These are phyloP conservation scores for Neurospora sp. DNA, from an alignment of 495 filamentous ascomycete species.

Conservation along the genomic window DNA sequence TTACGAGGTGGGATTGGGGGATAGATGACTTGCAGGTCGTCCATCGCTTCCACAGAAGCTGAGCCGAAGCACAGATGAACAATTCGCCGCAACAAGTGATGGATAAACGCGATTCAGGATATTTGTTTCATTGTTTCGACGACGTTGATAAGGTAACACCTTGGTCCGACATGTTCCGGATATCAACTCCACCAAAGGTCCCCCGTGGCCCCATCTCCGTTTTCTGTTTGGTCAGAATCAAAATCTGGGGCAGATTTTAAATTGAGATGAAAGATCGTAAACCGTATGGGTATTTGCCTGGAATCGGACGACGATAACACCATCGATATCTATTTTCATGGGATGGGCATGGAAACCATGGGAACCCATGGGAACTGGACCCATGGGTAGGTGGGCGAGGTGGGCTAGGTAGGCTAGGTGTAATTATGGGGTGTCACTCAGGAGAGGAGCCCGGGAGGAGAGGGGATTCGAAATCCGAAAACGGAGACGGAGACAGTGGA, in stretches of 20 bases:
- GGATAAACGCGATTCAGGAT: not conserved
- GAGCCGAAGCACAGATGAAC: not conserved
- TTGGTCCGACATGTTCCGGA: not conserved
- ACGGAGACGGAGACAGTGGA: not conserved
- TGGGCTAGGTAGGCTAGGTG: not conserved
- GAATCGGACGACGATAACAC: not conserved
- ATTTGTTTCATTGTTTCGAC: not conserved
- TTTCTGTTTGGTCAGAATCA: not conserved
- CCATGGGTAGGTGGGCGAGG: not conserved
- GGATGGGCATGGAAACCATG: not conserved
- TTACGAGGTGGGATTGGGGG: not conserved
- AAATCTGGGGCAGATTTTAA: not conserved
- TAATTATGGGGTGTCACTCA: not conserved
- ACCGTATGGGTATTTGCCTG: not conserved
- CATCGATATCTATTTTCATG: not conserved
- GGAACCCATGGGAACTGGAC: not conserved
- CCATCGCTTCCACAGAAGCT: not conserved
- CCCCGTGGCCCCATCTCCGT: not conserved
- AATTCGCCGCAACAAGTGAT: not conserved
- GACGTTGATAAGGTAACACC: not conserved
- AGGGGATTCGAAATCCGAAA: not conserved
- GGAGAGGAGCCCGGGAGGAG: not conserved
- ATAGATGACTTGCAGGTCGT: not conserved
- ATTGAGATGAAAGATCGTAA: not conserved
- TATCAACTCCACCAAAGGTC: not conserved